A percentile compares a stretch with the other conserved stretches of the same genome.
Conservation (phyloP, 202 grass and related monocot genomes). For the Dendrocalamus latiflorus region DNA sequence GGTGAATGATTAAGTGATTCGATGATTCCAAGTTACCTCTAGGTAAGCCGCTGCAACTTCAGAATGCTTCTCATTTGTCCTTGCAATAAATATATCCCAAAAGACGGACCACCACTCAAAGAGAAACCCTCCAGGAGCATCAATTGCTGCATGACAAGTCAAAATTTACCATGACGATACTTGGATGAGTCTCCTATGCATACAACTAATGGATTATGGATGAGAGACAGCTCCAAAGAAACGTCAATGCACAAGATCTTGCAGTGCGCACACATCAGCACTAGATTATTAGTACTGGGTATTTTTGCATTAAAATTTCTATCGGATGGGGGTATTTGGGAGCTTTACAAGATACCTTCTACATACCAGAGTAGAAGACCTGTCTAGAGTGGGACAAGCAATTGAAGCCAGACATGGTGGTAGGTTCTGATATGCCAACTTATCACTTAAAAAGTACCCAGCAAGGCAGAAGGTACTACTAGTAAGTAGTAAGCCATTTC, state of each 20-base stretch:
- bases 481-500: neutral
- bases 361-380: neutral
- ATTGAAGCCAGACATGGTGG: neutral
- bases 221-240: neutral
- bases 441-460: neutral
- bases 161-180: slow-evolving; percentile 21
- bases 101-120: too few species aligned
- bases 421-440: neutral
- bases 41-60: too few species aligned
- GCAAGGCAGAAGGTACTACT: neutral
- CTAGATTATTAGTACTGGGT: neutral
- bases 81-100: too few species aligned
- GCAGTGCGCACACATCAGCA: neutral
- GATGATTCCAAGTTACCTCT: too few species aligned
- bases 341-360: neutral
- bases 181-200: neutral
- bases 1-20: too few species aligned
- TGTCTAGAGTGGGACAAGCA: neutral
- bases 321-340: neutral
- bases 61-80: too few species aligned
- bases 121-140: too few species aligned
- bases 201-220: neutral
- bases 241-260: neutral
- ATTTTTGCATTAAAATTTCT: neutral
- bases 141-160: too few species aligned